Evolutionary conservation across 441 rosid species (phyloP).

Genomic region (Jatropha multifida): DNA sequence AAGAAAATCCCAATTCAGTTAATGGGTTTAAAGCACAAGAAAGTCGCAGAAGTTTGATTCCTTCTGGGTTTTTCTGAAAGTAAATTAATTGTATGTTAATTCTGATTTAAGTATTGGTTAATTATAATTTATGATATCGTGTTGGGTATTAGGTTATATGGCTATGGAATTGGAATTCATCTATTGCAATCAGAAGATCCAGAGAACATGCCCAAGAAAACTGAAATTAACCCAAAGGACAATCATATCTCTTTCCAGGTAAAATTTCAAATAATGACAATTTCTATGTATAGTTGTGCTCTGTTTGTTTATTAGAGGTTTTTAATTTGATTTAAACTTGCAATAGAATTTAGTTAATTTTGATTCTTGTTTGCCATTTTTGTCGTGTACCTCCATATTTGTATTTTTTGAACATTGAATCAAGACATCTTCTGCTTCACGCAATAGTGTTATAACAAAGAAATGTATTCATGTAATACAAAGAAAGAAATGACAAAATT

Average conservation of each 20-base stretch:
- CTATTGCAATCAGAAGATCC: conserved; percentile 71
- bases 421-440: background rate
- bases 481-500: background rate
- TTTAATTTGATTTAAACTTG: background rate
- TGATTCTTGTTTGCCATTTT: background rate
- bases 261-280: background rate
- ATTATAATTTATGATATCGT: background rate
- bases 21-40: background rate
- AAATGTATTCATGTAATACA: background rate
- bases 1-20: background rate
- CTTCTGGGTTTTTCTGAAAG: no score
- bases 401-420: background rate
- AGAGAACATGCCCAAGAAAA: conserved; percentile 54
- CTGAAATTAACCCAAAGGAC: conserved; percentile 78
- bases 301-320: background rate
- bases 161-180: conserved; percentile 80
- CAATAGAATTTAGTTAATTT: background rate
- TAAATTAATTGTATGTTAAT: background rate
- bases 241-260: conserved; percentile 97
- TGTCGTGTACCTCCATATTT: no score
- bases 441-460: background rate
- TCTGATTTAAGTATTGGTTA: background rate
- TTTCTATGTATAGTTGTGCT: background rate
- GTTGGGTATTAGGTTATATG: conserved; percentile 57
- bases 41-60: no score